Evolutionary conservation across 1,284 basidiomycete species (phyloP), one percentile per base, ranked within the genome.

Genomic region (Boletus subluridellus): DNA sequence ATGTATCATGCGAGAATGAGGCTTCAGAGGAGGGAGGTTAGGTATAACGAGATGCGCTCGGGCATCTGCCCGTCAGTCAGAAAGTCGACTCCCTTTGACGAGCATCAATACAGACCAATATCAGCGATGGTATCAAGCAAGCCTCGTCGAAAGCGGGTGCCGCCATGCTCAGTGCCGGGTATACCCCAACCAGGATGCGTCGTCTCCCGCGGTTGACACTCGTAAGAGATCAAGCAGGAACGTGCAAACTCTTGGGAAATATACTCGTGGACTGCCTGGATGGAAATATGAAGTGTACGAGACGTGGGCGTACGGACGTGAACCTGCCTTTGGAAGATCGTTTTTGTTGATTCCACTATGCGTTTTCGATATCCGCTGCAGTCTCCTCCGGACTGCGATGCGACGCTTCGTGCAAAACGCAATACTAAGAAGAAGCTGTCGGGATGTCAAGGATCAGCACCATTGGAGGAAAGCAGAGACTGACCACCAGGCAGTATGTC

Each of bases 121-220:
- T 79, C 77, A 24, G 79, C 77, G 49, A 91, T 82, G 10, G 86
- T 89, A 60, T 87, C 82, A 17, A 90, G 74, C 15, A 92, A 76
- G 7, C 78, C 73, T 35, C 82, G 81, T 46, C 88, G 82, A 66
- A 89, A 90, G 41, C 82, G 79, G 21, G 85, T 72, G 26, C 80
- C 84, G 26, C 77, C 80, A 66, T 83, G 81, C 62, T 79, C 79
- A 1, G 83, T 85, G 21, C 84, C 89, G 83, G 66, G 90, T 63
- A 79, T 75, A 17, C 92, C 92, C 91, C 92, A 94, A 14, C 92
- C 92, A 60, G 87, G 83, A 64, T 91, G 92, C 60, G 77, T 76
- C 1, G 81, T 82, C 48, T 84, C 82, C 64, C 84, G 87, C 12
- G 92, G 91, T 61, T 88, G 81, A 14, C 87, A 87, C 66, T 91